Conservation (phyloP, 2,329 filamentous ascomycete species). For the Domatiomyces globalis region DNA sequence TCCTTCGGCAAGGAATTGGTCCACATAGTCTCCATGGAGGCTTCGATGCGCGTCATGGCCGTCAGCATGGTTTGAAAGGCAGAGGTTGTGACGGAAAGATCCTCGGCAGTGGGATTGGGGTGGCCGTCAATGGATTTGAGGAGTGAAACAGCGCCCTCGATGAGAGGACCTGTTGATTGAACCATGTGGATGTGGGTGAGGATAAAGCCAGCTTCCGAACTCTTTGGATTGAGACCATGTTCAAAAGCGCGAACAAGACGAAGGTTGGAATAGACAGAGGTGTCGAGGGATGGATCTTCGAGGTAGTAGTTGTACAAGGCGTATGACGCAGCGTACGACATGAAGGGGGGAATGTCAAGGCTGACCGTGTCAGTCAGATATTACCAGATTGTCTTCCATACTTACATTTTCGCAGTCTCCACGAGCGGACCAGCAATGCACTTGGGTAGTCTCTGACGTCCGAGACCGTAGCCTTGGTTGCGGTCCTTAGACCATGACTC, state of each 20-base stretch:
- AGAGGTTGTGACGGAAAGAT: constrained; percentile 18
- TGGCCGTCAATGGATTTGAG: constrained; percentile 40
- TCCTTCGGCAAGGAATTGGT: constrained; percentile 65
- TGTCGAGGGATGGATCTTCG: constrained; percentile 34
- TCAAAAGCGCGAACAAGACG: constrained; percentile 85
- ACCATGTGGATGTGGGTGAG: constrained; percentile 95
- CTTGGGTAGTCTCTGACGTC: constrained; percentile 56
- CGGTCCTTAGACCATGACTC: constrained; percentile 44
- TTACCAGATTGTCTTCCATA: constrained; percentile 18
- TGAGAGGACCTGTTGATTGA: constrained; percentile 62
- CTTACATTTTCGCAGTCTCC: constrained; percentile 72
- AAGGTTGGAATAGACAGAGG: constrained; percentile 43
- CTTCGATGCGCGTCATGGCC: constrained; percentile 57
- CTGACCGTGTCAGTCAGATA: constrained; percentile 26
- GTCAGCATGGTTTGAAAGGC: constrained; percentile 48
- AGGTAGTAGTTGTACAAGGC: constrained; percentile 50
- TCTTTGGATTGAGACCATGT: constrained; percentile 68
- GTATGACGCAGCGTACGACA: constrained; percentile 62
- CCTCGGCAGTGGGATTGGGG: not conserved
- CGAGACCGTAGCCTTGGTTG: constrained; percentile 64
- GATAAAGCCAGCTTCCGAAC: constrained; percentile 91
- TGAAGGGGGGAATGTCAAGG: constrained; percentile 72
- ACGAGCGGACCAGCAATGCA: constrained; percentile 70
- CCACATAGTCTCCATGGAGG: constrained; percentile 88
- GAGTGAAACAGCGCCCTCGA: constrained; percentile 55